Base-by-base conservation (phyloP, 1,284 basidiomycete species). In the Tilletia caries region DNA sequence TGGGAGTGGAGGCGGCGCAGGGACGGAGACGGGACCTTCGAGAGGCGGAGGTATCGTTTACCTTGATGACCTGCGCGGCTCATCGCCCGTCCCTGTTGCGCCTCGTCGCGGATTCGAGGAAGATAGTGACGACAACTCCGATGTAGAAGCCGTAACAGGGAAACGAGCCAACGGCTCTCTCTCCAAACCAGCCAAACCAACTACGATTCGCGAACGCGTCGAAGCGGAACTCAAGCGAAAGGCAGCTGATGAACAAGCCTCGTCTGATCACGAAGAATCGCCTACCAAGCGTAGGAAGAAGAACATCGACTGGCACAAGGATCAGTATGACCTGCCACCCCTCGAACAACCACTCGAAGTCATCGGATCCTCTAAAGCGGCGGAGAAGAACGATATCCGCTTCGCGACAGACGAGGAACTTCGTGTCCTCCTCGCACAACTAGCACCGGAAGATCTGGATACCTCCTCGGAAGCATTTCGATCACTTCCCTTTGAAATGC, bases 401-500 rank as follows among this genome's bases (percentile, higher is more conserved):
- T 79, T 81, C 54, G 81, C 81, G 4, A 83, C 80, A 18, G 80
- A 83, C 60, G 70, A 73, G 23, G 81, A 83, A 66, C 67, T 82
- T 20, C 70, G 81, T 20, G 73, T 72, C 2, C 67, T 83, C 41
- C 76, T 83, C 72, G 75, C 76, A 65, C 75, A 72, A 43, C 74
- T 83, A 64, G 75, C 75, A 3, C 81, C 80, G 13, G 76, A 78
- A 43, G 81, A 83, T 64, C 73, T 83, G 67, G 79, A 81, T 68
- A 79, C 76, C 54, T 73, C 68, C 46, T 83, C 81, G 2, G 75
- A 75, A 15, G 72, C 81, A 29, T 99, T 99, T 81, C 89, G 90
- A 32, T 92, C 93, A 72, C 87, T 98, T 12, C 94, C 96, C 0
- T 93, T 92, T 0, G 95, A 98, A 83, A 89, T 96, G 27, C 94